Conservation (phyloP, 139 green algal species). For the Chlamydomonas sphaeroides region DNA sequence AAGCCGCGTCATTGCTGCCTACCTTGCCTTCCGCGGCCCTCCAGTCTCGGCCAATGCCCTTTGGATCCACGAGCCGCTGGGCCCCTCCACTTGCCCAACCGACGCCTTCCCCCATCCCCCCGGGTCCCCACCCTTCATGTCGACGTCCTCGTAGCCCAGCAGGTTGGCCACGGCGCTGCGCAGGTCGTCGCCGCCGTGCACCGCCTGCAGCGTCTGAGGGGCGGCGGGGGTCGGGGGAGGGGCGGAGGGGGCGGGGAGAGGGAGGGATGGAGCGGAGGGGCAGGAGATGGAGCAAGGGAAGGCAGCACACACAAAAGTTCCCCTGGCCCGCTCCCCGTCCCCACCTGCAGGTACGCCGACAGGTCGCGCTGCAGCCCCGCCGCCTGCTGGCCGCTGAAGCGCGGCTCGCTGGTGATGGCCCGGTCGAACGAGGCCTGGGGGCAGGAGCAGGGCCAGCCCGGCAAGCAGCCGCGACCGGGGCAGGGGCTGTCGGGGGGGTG, state of each 20-base stretch:
- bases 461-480: no score
- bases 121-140: constrained; percentile 61
- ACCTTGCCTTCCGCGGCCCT: no score
- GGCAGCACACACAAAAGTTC: no score
- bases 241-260: neutral
- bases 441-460: no score
- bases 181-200: constrained; percentile 79
- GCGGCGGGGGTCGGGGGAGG: neutral
- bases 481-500: no score
- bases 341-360: constrained; percentile 67
- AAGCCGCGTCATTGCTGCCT: no score
- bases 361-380: constrained; percentile 68
- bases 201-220: constrained; percentile 50
- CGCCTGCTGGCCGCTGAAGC: constrained; percentile 41
- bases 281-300: neutral
- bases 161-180: constrained; percentile 62
- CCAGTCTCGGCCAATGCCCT: no score
- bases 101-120: neutral
- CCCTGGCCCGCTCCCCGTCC: no score
- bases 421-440: constrained; percentile 65
- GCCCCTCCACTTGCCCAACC: no score
- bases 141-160: constrained; percentile 75
- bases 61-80: no score
- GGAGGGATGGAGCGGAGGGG: neutral
- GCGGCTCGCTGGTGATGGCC: constrained; percentile 11